Base-by-base conservation (phyloP, 768 basidiomycete species). In the Lentinula detonsa region DNA sequence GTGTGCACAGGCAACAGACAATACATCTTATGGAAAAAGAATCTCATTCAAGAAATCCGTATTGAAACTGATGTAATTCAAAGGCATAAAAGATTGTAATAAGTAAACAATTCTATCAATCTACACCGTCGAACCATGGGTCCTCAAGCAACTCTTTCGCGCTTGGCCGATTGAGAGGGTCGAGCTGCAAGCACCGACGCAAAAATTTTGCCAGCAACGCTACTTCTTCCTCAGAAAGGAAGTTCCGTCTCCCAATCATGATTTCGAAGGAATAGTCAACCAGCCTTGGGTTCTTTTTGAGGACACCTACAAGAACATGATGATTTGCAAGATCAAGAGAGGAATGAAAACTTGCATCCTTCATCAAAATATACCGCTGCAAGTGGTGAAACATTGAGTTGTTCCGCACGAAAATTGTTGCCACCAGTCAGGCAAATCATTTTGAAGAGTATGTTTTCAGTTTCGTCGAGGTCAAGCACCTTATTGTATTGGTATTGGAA, bases 71-170 rank as follows among this genome's bases (percentile, higher is more conserved):
- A 3, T 4, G 3, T 28, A 28, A 28, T 28, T 28, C 28, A 28
- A 28, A 28, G 28, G 28, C 28, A 28, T 28, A 28, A 28, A 28
- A 28, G 2, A 28, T 28, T 28, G 28, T 28, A 4, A 28, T 28
- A 28, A 28, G 28, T 28, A 28, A 28, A 28, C 28, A 28, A 0
- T 28, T 28, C 28, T 16, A 43, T 31, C 49, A 50, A 15, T 50
- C 49, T 28, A 54, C 55, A 45, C 60, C 62, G n/a, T 35, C 13
- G 15, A 64, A 56, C 61, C 63, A 66, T 33, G 65, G 59, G 46
- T 66, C 63, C 28, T 57, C 37, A 35, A 66, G 52, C 35, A 66
- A 18, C 51, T 64, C 65, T 34, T 56, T 55, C 31, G 65, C 65
- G 15, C 61, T 63, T 34, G 63, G 58, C 34, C 65, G 57, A 3